A percentile compares a stretch with the other conserved stretches of the same genome.
Conservation (phyloP, 805 yeast genomes). For the Spathaspora gorwiae region DNA sequence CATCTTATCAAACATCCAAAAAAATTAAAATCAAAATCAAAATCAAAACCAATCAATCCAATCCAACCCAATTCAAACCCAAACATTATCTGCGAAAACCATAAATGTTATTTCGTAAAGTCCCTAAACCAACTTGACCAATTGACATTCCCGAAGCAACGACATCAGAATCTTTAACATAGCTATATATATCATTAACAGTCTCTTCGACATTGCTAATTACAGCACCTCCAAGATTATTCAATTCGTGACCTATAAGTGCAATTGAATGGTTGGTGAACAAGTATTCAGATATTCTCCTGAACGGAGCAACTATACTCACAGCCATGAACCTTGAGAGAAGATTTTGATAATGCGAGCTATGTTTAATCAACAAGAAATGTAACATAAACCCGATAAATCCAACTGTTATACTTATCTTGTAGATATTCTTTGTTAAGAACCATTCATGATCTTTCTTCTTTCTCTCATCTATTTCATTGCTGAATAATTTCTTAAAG, state of each 20-base stretch:
- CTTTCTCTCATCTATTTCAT: conserved; percentile 9
- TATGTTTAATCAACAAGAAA: conserved; percentile 23
- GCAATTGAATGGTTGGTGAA: conserved; percentile 6
- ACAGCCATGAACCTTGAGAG: background rate
- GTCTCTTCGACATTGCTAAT: conserved; percentile 9
- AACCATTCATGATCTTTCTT: conserved; percentile 8
- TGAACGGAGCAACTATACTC: background rate
- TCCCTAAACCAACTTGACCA: conserved; percentile 33
- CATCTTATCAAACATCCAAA: too few species aligned
- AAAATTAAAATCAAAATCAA: too few species aligned
- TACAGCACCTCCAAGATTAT: conserved; percentile 7
- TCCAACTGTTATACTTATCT: conserved; percentile 35
- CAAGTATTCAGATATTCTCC: conserved; percentile 2
- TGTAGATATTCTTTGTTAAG: conserved; percentile 19
- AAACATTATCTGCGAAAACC: conserved; percentile 10
- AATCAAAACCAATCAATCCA: too few species aligned
- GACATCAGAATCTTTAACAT: conserved; percentile 15
- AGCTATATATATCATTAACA: conserved; percentile 9
- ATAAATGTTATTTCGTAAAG: conserved; percentile 24
- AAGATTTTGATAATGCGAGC: conserved; percentile 6
- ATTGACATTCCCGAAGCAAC: conserved; percentile 15
- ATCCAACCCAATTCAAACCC: too few species aligned
- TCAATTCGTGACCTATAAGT: conserved; percentile 5
- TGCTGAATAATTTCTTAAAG: conserved; percentile 23
- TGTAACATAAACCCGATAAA: conserved; percentile 36